Base-by-base conservation (phyloP, 805 yeast genomes). In the Ascoidea tarda region DNA sequence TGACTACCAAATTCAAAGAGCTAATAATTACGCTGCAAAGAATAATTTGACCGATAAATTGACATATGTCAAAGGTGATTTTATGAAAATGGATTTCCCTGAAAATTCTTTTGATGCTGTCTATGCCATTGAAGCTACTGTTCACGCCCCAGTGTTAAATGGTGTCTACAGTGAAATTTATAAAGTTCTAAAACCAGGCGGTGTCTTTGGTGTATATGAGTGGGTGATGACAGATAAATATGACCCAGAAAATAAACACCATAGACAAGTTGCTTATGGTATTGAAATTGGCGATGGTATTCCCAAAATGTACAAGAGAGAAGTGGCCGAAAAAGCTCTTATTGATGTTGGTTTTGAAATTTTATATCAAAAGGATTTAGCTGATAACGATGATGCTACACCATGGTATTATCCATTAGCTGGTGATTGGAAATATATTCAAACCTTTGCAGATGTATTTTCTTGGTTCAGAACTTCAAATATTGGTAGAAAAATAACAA, bases 281-380 rank as follows among this genome's bases (percentile, higher is more conserved):
- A 93, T 93, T 60, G 99, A 93, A 74, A 78, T 91, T 57, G 99
- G 99, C 66, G 97, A 93, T 67, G 99, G 99, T 72, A 93, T 93
- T 62, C 98, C 99, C 66, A 89, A 91, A 74, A 93, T 93, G 99
- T 88, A 78, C 78, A 69, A 74, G 62, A 79, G 81, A 57, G 78
- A 81, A 58, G 96, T 87, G 62, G 99, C 99, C 45, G 84, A 82
- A 66, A 70, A 84, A 54, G 98, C 98, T 32, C 77, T 93, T 63
- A 75, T 79, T 67, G 75, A 74, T 49, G 96, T 87, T 58, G 99
- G 99, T 12, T 93, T 93, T 67, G 84, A 87, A 61, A 72, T 93
- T 59, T 77, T 78, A 63, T 78, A 78, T 65, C 80, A 80, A 68
- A 73, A 75, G 61, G 99, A 93, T 67, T 75, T 93, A 64, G 97